Evolutionary conservation across 768 basidiomycete species (phyloP).

Genomic region (Gloeophyllum trabeum): DNA sequence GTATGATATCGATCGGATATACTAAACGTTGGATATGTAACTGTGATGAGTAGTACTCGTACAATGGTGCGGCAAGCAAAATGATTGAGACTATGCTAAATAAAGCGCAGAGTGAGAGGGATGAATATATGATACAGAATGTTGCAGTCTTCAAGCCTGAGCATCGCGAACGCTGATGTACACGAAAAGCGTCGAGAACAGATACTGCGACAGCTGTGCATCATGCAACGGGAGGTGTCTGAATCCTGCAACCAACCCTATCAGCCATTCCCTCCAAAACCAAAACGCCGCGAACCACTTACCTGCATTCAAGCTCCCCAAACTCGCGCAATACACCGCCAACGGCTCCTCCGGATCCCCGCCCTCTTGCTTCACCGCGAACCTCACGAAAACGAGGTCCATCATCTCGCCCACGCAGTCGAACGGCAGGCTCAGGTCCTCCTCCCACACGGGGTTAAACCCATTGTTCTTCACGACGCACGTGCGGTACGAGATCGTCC

Average conservation of each 20-base stretch:
- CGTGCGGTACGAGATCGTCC: constrained; percentile 46
- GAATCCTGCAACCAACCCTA: constrained; percentile 47
- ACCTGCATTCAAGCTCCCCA: constrained; percentile 71
- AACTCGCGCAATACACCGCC: constrained; percentile 61
- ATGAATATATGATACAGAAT: no score
- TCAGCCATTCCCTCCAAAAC: constrained; percentile 20
- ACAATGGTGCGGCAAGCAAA: no score
- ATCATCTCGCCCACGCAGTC: constrained; percentile 65
- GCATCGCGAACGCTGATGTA: constrained; percentile 36
- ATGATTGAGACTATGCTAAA: no score
- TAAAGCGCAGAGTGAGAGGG: no score
- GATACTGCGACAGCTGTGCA: constrained; percentile 71
- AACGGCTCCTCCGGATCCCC: constrained; percentile 52
- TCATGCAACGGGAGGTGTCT: constrained; percentile 89
- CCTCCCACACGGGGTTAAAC: constrained; percentile 87
- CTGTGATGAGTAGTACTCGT: no score
- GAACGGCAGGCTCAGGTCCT: constrained; percentile 60
- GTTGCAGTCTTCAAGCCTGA: no score
- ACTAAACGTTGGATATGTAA: no score
- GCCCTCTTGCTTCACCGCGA: constrained; percentile 62
- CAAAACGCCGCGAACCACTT: constrained; percentile 21
- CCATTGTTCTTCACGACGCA: constrained; percentile 72
- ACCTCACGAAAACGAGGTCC: constrained; percentile 76
- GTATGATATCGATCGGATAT: no score
- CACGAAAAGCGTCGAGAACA: constrained; percentile 93